These are phyloP conservation scores for Kazachstania viticola DNA, from an alignment of 805 yeast genomes.

Conservation along the genomic window DNA sequence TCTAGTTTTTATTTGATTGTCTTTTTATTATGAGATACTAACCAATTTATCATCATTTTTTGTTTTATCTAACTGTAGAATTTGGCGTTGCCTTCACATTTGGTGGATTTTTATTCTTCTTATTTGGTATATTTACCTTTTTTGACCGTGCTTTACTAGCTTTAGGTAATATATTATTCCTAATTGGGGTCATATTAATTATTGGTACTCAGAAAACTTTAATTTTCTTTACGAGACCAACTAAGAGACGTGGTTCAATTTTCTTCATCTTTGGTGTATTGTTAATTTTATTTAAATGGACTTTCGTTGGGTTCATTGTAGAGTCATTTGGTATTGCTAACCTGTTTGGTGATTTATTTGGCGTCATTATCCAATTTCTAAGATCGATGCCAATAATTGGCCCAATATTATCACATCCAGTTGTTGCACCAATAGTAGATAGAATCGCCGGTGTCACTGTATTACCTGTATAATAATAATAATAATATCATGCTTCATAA, in stretches of 20 bases:
- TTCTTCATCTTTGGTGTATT: conserved; percentile 69
- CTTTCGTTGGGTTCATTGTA: conserved; percentile 74
- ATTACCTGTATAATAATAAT: conserved; percentile 41
- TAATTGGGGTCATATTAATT: conserved; percentile 73
- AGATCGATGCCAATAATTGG: conserved; percentile 85
- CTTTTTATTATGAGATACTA: conserved; percentile 34
- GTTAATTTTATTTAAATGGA: conserved; percentile 60
- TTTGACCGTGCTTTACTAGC: conserved; percentile 86
- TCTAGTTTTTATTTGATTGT: background rate
- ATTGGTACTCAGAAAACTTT: conserved; percentile 81
- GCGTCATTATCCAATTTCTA: conserved; percentile 75
- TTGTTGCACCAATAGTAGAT: conserved; percentile 64
- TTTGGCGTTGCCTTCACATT: conserved; percentile 90
- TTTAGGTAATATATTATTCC: conserved; percentile 70
- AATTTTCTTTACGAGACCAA: conserved; percentile 75
- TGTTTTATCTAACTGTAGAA: conserved; percentile 33
- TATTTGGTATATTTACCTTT: conserved; percentile 72
- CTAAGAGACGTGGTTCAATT: conserved; percentile 75
- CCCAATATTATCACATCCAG: conserved; percentile 69
- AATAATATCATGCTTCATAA: too few relatives aligned
- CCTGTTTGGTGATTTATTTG: conserved; percentile 86
- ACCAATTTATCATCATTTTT: background rate
- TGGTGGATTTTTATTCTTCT: conserved; percentile 62
- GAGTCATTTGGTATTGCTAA: conserved; percentile 87
- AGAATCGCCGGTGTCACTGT: conserved; percentile 55